Evolutionary conservation across 768 basidiomycete genomes (phyloP), one percentile per base, ranked within the genome.

Genomic region (Mycena alexandri): DNA sequence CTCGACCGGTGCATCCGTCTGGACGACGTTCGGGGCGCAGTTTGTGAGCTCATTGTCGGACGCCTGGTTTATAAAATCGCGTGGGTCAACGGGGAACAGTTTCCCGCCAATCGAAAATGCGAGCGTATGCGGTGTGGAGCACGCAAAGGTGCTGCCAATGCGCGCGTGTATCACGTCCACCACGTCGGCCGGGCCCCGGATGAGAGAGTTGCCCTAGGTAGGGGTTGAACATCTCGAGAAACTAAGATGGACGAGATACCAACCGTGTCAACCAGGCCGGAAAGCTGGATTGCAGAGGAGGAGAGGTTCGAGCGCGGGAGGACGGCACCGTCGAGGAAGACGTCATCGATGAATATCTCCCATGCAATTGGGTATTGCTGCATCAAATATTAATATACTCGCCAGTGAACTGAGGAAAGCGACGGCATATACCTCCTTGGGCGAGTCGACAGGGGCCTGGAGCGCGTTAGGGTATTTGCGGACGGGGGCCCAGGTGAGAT

Each of bases 221-320:
- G 60, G 2, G 33, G 3, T 29, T 29, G 29, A 29, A 29, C 29
- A 29, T 29, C 29, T 29, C 29, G 29, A 29, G 29, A 29, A 29
- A 29, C 29, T 29, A 29, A 29, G 29, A 29, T 29, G 3, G 29
- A 29, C 29, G 14, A 42, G 68, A 63, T 42, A 75, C 84, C 56
- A 58, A 92, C 92, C 2, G 93, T 93, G 71, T 94, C 93, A 29
- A 94, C 74, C 19, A 93, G 79, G 1, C 89, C 91, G 4, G 91
- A 89, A 13, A 91, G 79, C 1, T 81, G 75, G 66, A 91, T 87
- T 5, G 75, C 76, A 0, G 85, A 70, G 1, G 85, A 73, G 1
- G 86, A 81, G 12, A 89, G 74, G 14, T 76, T 79, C 3, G 92
- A 92, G 41, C 81, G 83, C 7, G 87, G 84, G n/a, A 93, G 79